Evolutionary conservation across 2,329 filamentous ascomycete species (phyloP).

Genomic region (Pseudogymnoascus pannorum): DNA sequence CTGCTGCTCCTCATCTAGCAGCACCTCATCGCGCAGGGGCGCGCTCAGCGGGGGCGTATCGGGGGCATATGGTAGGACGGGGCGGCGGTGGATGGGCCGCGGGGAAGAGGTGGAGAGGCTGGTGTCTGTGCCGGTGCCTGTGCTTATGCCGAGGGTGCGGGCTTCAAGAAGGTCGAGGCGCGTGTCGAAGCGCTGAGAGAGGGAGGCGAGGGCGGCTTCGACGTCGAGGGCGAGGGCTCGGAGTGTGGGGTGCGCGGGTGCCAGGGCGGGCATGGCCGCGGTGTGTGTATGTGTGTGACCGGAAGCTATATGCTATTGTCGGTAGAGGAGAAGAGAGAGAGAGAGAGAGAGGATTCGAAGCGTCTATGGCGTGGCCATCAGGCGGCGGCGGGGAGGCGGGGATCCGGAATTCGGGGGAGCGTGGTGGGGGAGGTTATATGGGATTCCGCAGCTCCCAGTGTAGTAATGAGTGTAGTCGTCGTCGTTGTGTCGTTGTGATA

Average conservation of each 20-base stretch:
- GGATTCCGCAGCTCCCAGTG: not conserved
- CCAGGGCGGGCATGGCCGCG: not conserved
- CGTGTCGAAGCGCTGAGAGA: not conserved
- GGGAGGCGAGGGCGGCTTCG: not conserved
- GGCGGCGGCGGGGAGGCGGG: not conserved
- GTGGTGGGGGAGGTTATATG: not conserved
- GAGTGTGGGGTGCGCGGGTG: not conserved
- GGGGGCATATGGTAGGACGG: not conserved
- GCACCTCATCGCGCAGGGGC: not conserved
- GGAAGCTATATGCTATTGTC: not conserved
- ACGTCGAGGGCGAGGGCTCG: not conserved
- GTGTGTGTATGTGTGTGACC: not conserved
- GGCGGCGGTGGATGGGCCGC: not conserved
- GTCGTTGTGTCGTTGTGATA: not conserved
- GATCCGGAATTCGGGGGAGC: not conserved
- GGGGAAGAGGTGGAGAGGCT: not conserved
- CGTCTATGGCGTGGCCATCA: not conserved
- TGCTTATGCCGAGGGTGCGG: not conserved
- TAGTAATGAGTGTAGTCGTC: not conserved
- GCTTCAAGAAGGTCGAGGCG: not conserved
- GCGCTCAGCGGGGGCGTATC: not conserved
- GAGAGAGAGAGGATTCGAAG: not conserved
- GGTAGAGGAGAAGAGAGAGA: not conserved
- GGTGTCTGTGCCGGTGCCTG: not conserved
- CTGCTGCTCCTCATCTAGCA: not conserved